A percentile compares a stretch with the other conserved stretches of the same genome.
These are phyloP conservation scores for Ceratobasidium sp. DNA, from an alignment of 1,284 basidiomycete genomes.

Conservation along the genomic window DNA sequence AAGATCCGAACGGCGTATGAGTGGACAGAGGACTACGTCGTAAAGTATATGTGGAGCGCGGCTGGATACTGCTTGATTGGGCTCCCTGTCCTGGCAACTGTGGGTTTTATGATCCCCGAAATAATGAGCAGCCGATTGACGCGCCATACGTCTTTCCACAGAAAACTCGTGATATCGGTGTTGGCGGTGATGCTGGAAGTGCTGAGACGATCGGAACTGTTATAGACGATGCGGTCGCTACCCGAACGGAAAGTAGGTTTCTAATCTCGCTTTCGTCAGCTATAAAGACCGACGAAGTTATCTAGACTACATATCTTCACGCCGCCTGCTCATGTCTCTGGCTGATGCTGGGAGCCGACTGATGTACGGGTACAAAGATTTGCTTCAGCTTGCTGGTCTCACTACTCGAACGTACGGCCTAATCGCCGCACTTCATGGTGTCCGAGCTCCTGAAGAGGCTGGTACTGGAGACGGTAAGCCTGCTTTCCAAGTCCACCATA, in stretches of 20 bases:
- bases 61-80: constrained; percentile 89
- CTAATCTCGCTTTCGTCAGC: constrained; percentile 10
- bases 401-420: constrained; percentile 91
- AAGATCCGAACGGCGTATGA: constrained; percentile 88
- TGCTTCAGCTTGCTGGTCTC: constrained; percentile 91
- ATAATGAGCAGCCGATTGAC: constrained; percentile 46
- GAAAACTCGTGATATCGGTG: constrained; percentile 41
- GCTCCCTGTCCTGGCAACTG: constrained; percentile 71
- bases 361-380: constrained; percentile 91
- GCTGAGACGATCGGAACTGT: constrained; percentile 1
- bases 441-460: constrained; percentile 45
- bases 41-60: constrained; percentile 94
- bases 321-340: constrained; percentile 89
- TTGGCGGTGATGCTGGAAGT: constrained; percentile 13
- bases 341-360: constrained; percentile 94
- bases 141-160: constrained; percentile 56
- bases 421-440: constrained; percentile 78
- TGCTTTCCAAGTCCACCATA: background rate
- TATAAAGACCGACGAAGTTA: constrained; percentile 16
- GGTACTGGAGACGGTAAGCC: constrained; percentile 42
- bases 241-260: constrained; percentile 67
- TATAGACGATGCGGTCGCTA: constrained; percentile 56
- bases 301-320: constrained; percentile 92
- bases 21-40: constrained; percentile 93
- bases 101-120: constrained; percentile 55